Base-by-base conservation (phyloP, 2,329 filamentous ascomycete genomes). In the Lojkania enalia region DNA sequence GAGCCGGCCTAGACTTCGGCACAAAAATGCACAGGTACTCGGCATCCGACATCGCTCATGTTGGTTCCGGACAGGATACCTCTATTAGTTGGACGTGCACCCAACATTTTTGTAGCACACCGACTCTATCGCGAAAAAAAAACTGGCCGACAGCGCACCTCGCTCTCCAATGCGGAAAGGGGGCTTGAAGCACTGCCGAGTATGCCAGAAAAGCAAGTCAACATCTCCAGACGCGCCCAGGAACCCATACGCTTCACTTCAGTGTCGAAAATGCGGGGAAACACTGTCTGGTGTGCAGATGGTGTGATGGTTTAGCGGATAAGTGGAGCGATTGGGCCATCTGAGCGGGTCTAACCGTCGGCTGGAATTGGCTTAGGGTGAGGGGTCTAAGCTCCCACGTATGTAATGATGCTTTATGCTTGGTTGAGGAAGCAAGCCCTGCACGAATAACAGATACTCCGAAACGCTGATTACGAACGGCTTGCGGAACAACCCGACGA, bases 201-300 rank as follows among this genome's bases (percentile, higher is more conserved):
- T 27, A 7, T 27, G 13, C 29, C 25, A 30, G 31, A 29, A 15
- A 5, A n/a, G 15, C 16, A 25, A 20, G 16, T 5, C 7, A 11
- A 19, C 18, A 12, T 21, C 20, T 19, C 16, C 20, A 21, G 4
- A 18, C 18, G n/a, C 29, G 29, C n/a, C 35, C n/a, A 19, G n/a
- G 11, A 21, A 20, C 21, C 37, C 33, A 42, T 13, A 11, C 45
- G 46, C 38, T 15, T 49, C 45, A 42, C 9, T 27, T 16, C 18
- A 35, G 32, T 38, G 27, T 50, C 40, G 36, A 48, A 46, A 54
- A 21, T 54, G 51, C 49, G 51, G 51, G 49, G 51, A 54, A 51
- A 21, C 18, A n/a, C n/a, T 12, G 15, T 21, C 23, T 44, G 35
- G 32, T 39, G 33, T 11, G 30, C 40, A 38, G 13, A 44, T 38